Percentiles rank a stretch among this genome's conserved stretches.
Conservation (phyloP, 192 early-diverging fungal genomes). For the Rhizoclosmatium globosum region DNA sequence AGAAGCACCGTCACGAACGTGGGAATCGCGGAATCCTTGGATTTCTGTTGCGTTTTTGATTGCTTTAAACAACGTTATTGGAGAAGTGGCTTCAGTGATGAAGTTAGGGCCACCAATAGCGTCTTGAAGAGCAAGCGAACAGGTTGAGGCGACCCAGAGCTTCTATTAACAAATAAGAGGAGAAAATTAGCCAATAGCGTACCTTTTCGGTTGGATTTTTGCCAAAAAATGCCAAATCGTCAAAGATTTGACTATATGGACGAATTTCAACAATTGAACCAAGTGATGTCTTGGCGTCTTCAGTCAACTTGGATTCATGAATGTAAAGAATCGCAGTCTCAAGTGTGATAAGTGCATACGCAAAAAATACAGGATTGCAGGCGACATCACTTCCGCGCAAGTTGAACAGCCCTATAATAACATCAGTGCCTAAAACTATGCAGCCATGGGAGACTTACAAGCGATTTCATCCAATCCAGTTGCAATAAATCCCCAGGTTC, state of each 20-base stretch:
- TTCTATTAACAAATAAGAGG: constrained; percentile 29
- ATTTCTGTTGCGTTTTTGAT: constrained; percentile 93
- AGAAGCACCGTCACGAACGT: constrained; percentile 90
- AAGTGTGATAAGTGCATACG: constrained; percentile 85
- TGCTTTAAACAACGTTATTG: constrained; percentile 83
- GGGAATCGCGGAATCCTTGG: constrained; percentile 91
- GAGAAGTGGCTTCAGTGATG: constrained; percentile 68
- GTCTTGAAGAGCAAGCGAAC: constrained; percentile 77
- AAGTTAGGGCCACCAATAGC: constrained; percentile 70
- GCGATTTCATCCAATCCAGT: constrained; percentile 95
- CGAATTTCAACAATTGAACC: constrained; percentile 66
- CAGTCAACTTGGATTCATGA: constrained; percentile 73
- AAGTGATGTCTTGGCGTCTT: constrained; percentile 65
- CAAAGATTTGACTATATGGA: constrained; percentile 82
- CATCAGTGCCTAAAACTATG: too few species aligned
- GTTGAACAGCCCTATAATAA: constrained; percentile 83
- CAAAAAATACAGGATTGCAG: constrained; percentile 97
- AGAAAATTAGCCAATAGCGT: too few species aligned
- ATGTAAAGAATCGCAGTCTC: constrained; percentile 78
- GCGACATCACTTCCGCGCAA: constrained; percentile 94
- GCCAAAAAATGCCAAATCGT: constrained; percentile 61
- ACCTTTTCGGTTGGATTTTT: constrained; percentile 26
- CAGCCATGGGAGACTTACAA: constrained; percentile 50
- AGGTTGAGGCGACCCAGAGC: constrained; percentile 69
- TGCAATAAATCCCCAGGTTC: constrained; percentile 78